Evolutionary conservation across 306 rosid species (phyloP).

Genomic region (Quercus alba): DNA sequence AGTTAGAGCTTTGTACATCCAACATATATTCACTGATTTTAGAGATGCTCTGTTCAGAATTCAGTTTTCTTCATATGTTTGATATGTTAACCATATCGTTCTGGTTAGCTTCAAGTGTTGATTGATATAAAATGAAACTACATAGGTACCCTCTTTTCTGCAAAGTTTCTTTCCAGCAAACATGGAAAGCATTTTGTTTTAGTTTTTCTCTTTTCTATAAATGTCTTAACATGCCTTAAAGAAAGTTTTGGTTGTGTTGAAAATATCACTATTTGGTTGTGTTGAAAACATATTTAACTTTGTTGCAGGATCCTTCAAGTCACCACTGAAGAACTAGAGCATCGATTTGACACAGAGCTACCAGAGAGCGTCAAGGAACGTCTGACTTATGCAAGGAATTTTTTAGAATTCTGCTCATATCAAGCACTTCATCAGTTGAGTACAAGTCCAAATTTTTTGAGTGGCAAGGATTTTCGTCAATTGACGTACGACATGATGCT

Average conservation of each 20-base stretch:
- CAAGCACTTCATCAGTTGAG: constrained; percentile 50
- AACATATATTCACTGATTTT: not conserved
- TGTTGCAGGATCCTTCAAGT: constrained; percentile 61
- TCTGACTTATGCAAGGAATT: constrained; percentile 61
- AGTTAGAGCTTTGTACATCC: not conserved
- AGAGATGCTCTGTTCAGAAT: not conserved
- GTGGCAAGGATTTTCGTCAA: constrained; percentile 55
- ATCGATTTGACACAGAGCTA: constrained; percentile 61
- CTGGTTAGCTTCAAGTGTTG: not conserved
- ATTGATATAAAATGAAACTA: not conserved
- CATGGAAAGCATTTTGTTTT: not conserved
- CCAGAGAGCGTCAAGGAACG: constrained; percentile 56
- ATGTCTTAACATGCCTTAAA: not conserved
- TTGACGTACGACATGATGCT: constrained; percentile 89
- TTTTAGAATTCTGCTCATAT: constrained; percentile 73
- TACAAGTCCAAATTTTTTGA: constrained; percentile 48
- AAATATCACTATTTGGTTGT: not conserved
- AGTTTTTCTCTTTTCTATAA: not conserved
- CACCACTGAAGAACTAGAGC: constrained; percentile 61
- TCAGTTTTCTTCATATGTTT: not conserved
- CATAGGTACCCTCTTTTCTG: not conserved
- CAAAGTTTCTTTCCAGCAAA: not conserved
- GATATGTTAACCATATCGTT: not conserved
- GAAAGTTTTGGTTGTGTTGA: not conserved
- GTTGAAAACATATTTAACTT: not conserved